Evolutionary conservation across 1,284 basidiomycete species (phyloP), one percentile per base, ranked within the genome.

Genomic region (Somion occarium): DNA sequence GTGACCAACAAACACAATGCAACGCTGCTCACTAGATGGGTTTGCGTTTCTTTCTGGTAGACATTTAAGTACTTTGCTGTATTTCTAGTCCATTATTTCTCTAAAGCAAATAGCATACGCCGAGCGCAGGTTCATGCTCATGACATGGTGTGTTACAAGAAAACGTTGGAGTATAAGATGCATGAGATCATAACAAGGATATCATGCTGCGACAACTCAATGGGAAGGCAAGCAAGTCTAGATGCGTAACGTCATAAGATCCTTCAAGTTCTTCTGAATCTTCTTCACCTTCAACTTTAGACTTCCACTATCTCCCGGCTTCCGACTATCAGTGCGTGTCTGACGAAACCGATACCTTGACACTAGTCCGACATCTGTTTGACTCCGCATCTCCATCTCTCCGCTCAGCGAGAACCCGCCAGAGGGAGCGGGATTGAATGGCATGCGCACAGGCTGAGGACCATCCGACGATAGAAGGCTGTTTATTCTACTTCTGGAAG

Each of bases 321-420:
- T 48, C 51, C 50, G 22, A 48, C 52, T 45, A 53, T 53, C 38
- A 49, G 46, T 41, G 59, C 57, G 30, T 50, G 51, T 45, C 54
- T 55, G 46, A 46, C 49, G 41, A 56, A 61, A 48, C 60, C 59
- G 12, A 54, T 49, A 44, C 50, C 52, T 38, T 18, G 46, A 46
- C 20, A 26, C 34, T 49, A 54, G 5, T 11, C 45, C 45, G 15
- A 34, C 49, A 11, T 45, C 49, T 5, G 53, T 48, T 38, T 69
- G 68, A 56, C 66, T 65, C 46, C 68, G 71, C 59, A 83, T 55
- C 59, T 83, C 80, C 50, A 76, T 75, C 62, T 80, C 78, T 7
- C 80, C 81, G 51, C 78, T 83, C 52, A 83, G 64, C 45, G 81
- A 83, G 61, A 71, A 80, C 3, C 78, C 79, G 12, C 46, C 23